Evolutionary conservation across 1,139 yeast species (phyloP), one percentile per base, ranked within the genome.

Genomic region (Starmera stellimalicola): DNA sequence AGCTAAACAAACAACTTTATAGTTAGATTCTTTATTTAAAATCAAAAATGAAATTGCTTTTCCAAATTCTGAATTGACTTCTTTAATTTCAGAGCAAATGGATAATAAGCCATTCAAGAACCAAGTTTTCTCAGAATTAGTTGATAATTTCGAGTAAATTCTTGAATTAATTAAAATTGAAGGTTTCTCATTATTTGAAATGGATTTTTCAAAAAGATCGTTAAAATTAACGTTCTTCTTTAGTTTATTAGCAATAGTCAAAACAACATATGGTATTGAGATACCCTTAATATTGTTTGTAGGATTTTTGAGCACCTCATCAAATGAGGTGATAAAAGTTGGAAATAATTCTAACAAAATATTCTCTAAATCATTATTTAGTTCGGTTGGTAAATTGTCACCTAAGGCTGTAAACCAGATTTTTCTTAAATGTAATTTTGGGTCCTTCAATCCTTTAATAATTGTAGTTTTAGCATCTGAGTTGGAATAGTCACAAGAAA

Each of bases 351-450:
- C 37, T 6, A 36, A 31, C 3, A 55, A 42, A 14, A 67, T 45
- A 2, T 37, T 30, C 5, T 44, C 30, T 5, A 53, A 46, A 8
- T 40, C 39, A 32, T 32, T 47, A 35, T 37, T 47, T 32, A 32
- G 18, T 4, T 34, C 29, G 5, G 5, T 5, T 6, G 45, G 31
- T 2, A 58, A 31, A 6, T 49, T 46, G 5, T 57, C 49, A 11
- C 73, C 80, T 22, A 77, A 51, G 23, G 73, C 61, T 24, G 66
- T 52, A 34, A 70, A 67, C 97, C 97, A 91, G 17, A 74, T 60
- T 46, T 72, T 74, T 44, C 79, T 71, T 26, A 83, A 55, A 25
- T 69, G 70, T 9, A 68, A 57, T 43, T 82, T 82, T 45, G 81
- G 69, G 25, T 83, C 91, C 11, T 58, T 50, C 12, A 87, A 59